phyloP scores from a whole-genome alignment of 345 rosid species.

The Populus ilicifolia region DNA sequence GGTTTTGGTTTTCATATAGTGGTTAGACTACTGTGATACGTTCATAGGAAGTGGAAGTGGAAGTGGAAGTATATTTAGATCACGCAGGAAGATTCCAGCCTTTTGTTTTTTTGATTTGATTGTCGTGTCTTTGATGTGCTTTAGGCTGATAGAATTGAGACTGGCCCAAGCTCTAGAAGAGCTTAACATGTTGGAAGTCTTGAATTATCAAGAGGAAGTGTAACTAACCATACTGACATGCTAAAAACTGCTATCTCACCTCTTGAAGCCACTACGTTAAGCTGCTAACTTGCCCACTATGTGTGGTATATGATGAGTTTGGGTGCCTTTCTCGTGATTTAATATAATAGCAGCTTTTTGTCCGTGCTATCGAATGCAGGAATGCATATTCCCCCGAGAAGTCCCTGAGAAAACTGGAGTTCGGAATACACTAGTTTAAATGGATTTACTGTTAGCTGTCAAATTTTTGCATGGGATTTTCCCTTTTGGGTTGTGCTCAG shows the following conservation, averaged over 20 bases:
- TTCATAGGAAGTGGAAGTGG: neutral
- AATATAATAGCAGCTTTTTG: neutral
- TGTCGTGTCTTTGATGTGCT: neutral
- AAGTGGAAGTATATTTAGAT: neutral
- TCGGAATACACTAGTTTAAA: conserved; percentile 1
- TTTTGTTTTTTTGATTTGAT: neutral
- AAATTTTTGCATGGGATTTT: neutral
- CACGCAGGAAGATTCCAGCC: neutral
- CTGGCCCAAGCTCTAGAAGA: neutral
- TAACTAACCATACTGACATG: neutral
- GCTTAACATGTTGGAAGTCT: neutral
- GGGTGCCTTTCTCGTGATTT: neutral
- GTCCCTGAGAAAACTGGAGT: neutral
- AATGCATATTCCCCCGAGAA: neutral
- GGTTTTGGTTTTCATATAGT: neutral
- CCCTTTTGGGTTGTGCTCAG: neutral
- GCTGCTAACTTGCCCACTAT: no score
- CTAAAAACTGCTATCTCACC: neutral
- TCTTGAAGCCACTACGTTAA: no score
- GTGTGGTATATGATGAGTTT: no score
- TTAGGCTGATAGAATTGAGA: neutral
- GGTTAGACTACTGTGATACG: neutral
- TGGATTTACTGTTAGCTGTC: neutral
- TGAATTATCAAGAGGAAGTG: neutral
- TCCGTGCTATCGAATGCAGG: neutral